phyloP scores from a whole-genome alignment of 2,329 filamentous ascomycete species.

The Sporothrix euskadiensis region DNA sequence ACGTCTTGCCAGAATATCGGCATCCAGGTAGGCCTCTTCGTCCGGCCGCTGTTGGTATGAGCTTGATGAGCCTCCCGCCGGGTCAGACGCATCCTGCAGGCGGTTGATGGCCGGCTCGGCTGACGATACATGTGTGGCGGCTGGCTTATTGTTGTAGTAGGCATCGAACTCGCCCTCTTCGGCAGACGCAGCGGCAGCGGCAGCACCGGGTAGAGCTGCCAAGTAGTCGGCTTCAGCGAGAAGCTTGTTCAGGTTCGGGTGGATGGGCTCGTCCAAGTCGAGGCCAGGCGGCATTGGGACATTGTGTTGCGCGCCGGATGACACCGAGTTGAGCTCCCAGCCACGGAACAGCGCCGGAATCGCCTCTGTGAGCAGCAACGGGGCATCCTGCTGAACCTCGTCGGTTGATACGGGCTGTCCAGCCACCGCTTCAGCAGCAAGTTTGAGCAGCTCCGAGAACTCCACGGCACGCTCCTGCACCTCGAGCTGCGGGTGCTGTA shows the following conservation, averaged over 20 bases:
- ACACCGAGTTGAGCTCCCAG: constrained; percentile 89
- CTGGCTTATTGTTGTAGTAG: constrained; percentile 62
- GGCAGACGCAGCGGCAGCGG: background rate
- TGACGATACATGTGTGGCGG: constrained; percentile 54
- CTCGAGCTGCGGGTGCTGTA: constrained; percentile 81
- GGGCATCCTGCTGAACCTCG: constrained; percentile 63
- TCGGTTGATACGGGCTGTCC: constrained; percentile 62
- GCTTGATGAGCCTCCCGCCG: constrained; percentile 37
- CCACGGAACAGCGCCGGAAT: constrained; percentile 85
- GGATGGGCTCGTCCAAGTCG: constrained; percentile 80
- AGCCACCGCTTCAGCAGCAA: constrained; percentile 78
- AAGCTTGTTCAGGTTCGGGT: constrained; percentile 67
- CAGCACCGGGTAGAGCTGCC: constrained; percentile 43
- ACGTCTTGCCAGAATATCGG: constrained; percentile 71
- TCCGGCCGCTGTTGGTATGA: constrained; percentile 38
- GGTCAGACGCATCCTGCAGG: constrained; percentile 49
- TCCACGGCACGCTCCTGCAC: constrained; percentile 94
- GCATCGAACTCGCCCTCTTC: constrained; percentile 66
- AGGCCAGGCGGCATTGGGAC: constrained; percentile 76
- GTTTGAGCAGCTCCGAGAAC: constrained; percentile 82
- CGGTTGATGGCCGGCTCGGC: constrained; percentile 57
- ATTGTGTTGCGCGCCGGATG: constrained; percentile 76
- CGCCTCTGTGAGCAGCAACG: constrained; percentile 83
- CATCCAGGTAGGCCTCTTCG: constrained; percentile 68
- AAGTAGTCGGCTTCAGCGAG: constrained; percentile 60